Evolutionary conservation across 495 filamentous ascomycete genomes (phyloP), one percentile per base, ranked within the genome.

Genomic region (Lasiosphaeris hirsuta): DNA sequence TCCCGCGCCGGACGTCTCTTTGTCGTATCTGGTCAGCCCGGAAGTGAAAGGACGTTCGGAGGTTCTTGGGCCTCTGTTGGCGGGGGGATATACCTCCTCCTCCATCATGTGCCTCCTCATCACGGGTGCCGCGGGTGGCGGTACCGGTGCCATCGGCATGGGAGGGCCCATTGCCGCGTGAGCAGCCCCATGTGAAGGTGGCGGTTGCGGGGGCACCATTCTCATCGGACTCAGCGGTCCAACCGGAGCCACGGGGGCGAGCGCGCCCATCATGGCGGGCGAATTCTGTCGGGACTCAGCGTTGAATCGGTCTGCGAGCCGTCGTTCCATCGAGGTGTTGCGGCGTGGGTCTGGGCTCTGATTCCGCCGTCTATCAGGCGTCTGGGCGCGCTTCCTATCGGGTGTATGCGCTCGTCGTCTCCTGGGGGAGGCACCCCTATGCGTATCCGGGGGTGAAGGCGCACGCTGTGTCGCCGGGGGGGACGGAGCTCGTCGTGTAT

Each of bases 231-330:
- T 63, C 30, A 63, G 41, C 1, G 52, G 59, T 17, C 54, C 73
- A 57, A 62, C 64, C 13, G 56, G 54, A 8, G 52, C 52, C 15
- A 52, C 34, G 10, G 62, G 45, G 15, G 45, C 47, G 18, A 69
- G 54, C 7, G 58, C 44, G 23, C 59, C 52, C 15, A 59, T 50
- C 33, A 51, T 49, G 17, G 48, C 52, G 2, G 57, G 55, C 33
- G 63, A 48, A 18, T 33, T 54, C 8, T 63, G 62, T 41, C 67
- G 59, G 51, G 51, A 68, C 13, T 74, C 76, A 15, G 70, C 64
- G 30, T 76, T 76, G 58, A 80, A 75, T 42, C 77, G 67, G 52
- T 71, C 72, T 13, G 73, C 75, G 14, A 79, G 69, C 17, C 73
- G 71, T 42, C 73, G 66, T 49, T 79, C 76, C 54, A 77, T 63